Evolutionary conservation across 2,329 filamentous ascomycete genomes (phyloP).

Genomic region (Sporothrix globosa): DNA sequence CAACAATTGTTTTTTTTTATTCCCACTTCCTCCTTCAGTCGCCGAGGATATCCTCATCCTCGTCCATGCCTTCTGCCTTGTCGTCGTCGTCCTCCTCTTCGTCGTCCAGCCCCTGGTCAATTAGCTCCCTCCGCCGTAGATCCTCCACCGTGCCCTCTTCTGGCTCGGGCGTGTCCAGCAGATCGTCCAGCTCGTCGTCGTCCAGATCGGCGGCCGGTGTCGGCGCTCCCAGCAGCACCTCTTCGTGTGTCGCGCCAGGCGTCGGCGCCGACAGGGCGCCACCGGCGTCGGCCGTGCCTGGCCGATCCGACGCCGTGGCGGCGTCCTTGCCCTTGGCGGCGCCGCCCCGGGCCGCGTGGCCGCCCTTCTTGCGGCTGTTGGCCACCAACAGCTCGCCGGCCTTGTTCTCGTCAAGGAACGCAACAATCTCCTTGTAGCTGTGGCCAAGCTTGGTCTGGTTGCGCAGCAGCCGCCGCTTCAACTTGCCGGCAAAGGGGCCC

Average conservation of each 20-base stretch:
- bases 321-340: slow-evolving; percentile 45
- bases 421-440: slow-evolving; percentile 83
- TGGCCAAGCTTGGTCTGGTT: slow-evolving; percentile 80
- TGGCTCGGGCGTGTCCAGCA: slow-evolving; percentile 54
- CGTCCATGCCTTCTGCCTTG: slow-evolving; percentile 45
- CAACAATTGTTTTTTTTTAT: not conserved
- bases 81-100: slow-evolving; percentile 47
- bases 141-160: slow-evolving; percentile 65
- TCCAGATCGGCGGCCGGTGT: slow-evolving; percentile 36
- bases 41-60: slow-evolving; percentile 52
- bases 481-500: slow-evolving; percentile 62
- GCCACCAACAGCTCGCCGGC: slow-evolving; percentile 50
- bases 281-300: slow-evolving; percentile 6
- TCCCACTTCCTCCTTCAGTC: slow-evolving; percentile 42
- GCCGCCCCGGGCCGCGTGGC: slow-evolving; percentile 21
- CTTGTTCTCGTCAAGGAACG: slow-evolving; percentile 74
- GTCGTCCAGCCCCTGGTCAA: slow-evolving; percentile 54
- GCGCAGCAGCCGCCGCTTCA: slow-evolving; percentile 72
- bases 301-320: slow-evolving; percentile 30
- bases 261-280: slow-evolving; percentile 10
- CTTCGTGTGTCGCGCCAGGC: slow-evolving; percentile 25
- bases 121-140: slow-evolving; percentile 56
- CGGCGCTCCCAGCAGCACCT: slow-evolving; percentile 35
- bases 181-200: slow-evolving; percentile 41
- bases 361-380: slow-evolving; percentile 47